Conservation (phyloP, 352 stramenopile genomes). For the Phytopythium chamaehyphon region DNA sequence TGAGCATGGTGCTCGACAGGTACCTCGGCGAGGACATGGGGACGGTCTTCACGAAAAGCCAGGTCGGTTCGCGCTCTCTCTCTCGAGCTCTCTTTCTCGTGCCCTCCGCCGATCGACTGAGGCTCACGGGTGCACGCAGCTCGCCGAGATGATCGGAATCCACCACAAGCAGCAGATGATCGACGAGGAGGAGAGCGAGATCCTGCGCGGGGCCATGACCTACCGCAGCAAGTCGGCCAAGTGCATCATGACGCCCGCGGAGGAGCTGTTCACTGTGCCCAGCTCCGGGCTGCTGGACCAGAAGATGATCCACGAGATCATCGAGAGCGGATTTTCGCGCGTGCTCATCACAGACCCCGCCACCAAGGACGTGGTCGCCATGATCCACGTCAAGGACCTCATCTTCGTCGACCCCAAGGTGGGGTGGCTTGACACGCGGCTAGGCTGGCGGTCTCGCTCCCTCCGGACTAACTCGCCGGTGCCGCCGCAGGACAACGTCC, state of each 20-base stretch:
- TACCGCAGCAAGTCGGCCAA: slow-evolving; percentile 90
- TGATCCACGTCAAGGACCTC: slow-evolving; percentile 98
- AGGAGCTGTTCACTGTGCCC: slow-evolving; percentile 95
- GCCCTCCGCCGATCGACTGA: neutral
- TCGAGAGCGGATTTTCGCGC: slow-evolving; percentile 94
- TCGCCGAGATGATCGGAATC: slow-evolving; percentile 95
- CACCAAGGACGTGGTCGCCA: slow-evolving; percentile 92
- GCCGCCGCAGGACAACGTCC: slow-evolving; percentile 43
- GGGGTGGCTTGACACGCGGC: slow-evolving; percentile 8
- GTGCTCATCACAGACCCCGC: slow-evolving; percentile 90
- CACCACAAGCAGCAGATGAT: slow-evolving; percentile 94
- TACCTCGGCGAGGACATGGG: slow-evolving; percentile 93
- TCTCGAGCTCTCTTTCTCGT: neutral
- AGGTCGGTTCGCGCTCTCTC: slow-evolving; percentile 19
- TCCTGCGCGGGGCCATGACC: slow-evolving; percentile 94
- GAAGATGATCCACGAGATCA: slow-evolving; percentile 92
- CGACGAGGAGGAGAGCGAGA: slow-evolving; percentile 90
- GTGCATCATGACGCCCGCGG: slow-evolving; percentile 94
- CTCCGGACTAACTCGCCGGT: slow-evolving; percentile 19
- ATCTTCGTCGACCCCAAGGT: slow-evolving; percentile 98
- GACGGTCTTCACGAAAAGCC: slow-evolving; percentile 91
- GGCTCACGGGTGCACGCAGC: slow-evolving; percentile 45
- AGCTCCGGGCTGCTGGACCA: slow-evolving; percentile 63
- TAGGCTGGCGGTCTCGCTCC: slow-evolving; percentile 46
- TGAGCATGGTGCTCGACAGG: slow-evolving; percentile 91